These are phyloP conservation scores for Evansstolkia leycettana DNA, from an alignment of 495 filamentous ascomycete species.

Conservation along the genomic window DNA sequence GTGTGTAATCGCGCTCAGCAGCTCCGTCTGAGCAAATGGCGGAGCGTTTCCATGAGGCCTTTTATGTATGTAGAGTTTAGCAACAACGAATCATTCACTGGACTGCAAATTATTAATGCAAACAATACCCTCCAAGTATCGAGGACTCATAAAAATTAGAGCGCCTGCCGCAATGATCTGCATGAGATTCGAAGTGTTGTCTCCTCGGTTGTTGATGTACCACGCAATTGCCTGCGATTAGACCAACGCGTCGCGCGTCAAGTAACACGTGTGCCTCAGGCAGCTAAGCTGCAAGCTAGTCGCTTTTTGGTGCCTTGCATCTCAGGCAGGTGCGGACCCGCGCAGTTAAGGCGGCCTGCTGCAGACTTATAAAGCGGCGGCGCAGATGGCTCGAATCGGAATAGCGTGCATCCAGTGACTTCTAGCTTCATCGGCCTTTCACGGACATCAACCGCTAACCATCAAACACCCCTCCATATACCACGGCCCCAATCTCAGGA, in stretches of 20 bases:
- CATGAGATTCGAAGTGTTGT: background rate
- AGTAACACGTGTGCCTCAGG: background rate
- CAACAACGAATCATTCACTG: background rate
- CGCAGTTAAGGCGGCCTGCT: background rate
- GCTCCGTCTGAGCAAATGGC: background rate
- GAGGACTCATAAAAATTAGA: background rate
- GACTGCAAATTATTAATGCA: background rate
- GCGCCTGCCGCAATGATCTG: background rate
- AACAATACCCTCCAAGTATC: background rate
- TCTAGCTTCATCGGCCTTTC: slow-evolving; percentile 28
- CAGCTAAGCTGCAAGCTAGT: background rate
- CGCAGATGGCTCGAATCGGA: slow-evolving; percentile 16
- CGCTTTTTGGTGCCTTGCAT: background rate
- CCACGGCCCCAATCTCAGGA: slow-evolving; percentile 13
- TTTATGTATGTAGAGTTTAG: background rate
- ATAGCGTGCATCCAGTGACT: slow-evolving; percentile 19
- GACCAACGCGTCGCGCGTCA: background rate
- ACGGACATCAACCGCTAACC: slow-evolving; percentile 31
- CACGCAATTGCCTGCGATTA: background rate
- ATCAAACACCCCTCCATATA: slow-evolving; percentile 25
- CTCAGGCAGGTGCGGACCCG: too few relatives aligned
- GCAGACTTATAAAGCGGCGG: slow-evolving; percentile 15
- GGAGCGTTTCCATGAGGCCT: background rate
- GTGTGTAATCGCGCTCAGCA: background rate
- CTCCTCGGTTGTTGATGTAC: background rate